Percentiles rank a stretch among this genome's conserved stretches.
Evolutionary conservation across 2,329 filamentous ascomycete genomes (phyloP).

Genomic region (Pyrenochaeta sp.): DNA sequence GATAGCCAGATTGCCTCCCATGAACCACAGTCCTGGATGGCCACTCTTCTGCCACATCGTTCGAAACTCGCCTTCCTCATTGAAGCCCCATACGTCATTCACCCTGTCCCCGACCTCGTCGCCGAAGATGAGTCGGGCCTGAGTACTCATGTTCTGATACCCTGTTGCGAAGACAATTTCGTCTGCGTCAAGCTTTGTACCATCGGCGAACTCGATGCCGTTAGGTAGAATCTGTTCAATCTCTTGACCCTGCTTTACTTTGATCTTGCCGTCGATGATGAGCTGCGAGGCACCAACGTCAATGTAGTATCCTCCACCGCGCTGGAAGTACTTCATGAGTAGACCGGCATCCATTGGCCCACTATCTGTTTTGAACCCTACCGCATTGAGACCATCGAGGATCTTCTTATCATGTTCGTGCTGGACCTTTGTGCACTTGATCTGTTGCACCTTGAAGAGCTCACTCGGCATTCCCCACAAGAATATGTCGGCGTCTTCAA

Average conservation of each 20-base stretch:
- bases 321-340: slow-evolving; percentile 52
- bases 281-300: slow-evolving; percentile 55
- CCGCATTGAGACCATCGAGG: slow-evolving; percentile 53
- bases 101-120: slow-evolving; percentile 51
- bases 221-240: slow-evolving; percentile 48
- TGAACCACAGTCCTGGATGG: slow-evolving; percentile 55
- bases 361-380: slow-evolving; percentile 53
- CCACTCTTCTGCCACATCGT: slow-evolving; percentile 51
- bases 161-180: slow-evolving; percentile 59
- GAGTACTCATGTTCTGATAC: slow-evolving; percentile 55
- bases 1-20: slow-evolving; percentile 54
- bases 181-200: slow-evolving; percentile 53
- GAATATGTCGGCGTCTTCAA: slow-evolving; percentile 38
- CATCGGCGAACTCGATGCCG: slow-evolving; percentile 56
- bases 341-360: slow-evolving; percentile 39
- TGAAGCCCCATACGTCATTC: slow-evolving; percentile 57
- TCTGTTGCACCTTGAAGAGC: slow-evolving; percentile 41
- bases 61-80: slow-evolving; percentile 58
- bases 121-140: slow-evolving; percentile 52
- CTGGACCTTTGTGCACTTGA: slow-evolving; percentile 33
- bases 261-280: slow-evolving; percentile 57
- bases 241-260: slow-evolving; percentile 52
- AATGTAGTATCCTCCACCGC: slow-evolving; percentile 59
- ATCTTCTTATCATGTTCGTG: slow-evolving; percentile 45
- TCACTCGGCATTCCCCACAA: slow-evolving; percentile 47